Conservation (phyloP, 345 rosid genomes). For the rapeseed (Brassica napus) region Da-Ae NC_063434.1:20315001-20315500, state of each 20-base stretch:
- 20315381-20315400: constrained; percentile 48
- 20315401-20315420: constrained; percentile 36
- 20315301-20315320: constrained; percentile 73
- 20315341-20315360: constrained; percentile 51
- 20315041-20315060: constrained; percentile 72
- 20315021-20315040: constrained; percentile 61
- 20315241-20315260: no score
- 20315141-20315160: neutral
- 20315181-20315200: no score
- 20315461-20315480: constrained; percentile 43
- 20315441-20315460: constrained; percentile 42
- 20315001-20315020: constrained; percentile 85
- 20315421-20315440: constrained; percentile 41
- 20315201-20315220: no score
- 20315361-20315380: constrained; percentile 41
- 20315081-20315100: neutral
- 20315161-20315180: no score
- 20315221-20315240: no score
- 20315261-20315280: neutral
- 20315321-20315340: constrained; percentile 69
- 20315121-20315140: neutral
- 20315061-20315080: constrained; percentile 47
- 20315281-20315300: neutral
- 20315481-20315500: constrained; percentile 37
- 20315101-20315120: neutral